Evolutionary conservation across 2,329 filamentous ascomycete genomes (phyloP).

Genomic region (Allantophomopsis cytisporea): DNA sequence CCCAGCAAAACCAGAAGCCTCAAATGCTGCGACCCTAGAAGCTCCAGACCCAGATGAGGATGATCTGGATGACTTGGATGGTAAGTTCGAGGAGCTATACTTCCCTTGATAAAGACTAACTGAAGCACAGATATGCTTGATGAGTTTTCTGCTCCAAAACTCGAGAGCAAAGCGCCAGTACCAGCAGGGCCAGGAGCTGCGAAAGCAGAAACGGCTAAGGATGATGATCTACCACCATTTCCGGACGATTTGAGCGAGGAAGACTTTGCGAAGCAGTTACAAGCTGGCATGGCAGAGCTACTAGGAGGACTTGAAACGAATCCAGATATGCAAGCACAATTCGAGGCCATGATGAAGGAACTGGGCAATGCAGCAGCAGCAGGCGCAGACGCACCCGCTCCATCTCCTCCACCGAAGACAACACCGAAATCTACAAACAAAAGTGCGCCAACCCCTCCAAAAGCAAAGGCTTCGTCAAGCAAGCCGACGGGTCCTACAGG

Average conservation of each 20-base stretch:
- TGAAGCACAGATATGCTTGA: conserved; percentile 71
- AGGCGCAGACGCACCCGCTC: conserved; percentile 12
- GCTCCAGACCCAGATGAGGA: conserved; percentile 87
- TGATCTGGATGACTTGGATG: conserved; percentile 83
- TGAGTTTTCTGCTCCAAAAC: conserved; percentile 62
- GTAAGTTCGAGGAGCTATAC: conserved; percentile 26
- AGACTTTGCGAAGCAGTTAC: conserved; percentile 75
- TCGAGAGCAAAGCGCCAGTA: conserved; percentile 30
- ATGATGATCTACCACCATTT: conserved; percentile 12
- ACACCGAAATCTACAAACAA: conserved; percentile 3
- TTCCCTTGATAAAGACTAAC: not conserved
- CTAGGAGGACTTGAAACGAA: conserved; percentile 57
- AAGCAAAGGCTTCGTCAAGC: conserved; percentile 11
- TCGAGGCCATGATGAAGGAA: conserved; percentile 66
- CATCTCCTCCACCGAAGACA: conserved; percentile 1
- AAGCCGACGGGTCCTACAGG: conserved; percentile 13
- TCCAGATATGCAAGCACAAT: conserved; percentile 64
- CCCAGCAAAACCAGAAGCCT: conserved; percentile 4
- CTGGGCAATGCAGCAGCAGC: conserved; percentile 39
- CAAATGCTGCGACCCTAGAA: conserved; percentile 25
- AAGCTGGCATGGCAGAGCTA: conserved; percentile 77
- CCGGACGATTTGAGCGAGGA: conserved; percentile 45
- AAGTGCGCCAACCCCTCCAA: conserved; percentile 7
- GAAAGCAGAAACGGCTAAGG: conserved; percentile 5
- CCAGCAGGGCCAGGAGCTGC: conserved; percentile 13